Conservation (phyloP, 805 yeast species). For the Lachancea dasiensis region DNA sequence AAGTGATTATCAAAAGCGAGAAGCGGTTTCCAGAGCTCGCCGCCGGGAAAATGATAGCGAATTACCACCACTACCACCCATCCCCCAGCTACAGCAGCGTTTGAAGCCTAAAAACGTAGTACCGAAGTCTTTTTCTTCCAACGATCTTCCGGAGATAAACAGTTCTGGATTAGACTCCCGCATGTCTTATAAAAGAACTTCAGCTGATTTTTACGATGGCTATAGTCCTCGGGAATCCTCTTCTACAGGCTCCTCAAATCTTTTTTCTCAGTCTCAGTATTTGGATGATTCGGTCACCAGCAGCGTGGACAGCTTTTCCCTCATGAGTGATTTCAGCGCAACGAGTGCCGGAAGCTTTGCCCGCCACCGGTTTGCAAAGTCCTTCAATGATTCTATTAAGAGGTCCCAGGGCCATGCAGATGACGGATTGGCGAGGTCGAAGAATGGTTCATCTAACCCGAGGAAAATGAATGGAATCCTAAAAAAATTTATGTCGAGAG, state of each 20-base stretch:
- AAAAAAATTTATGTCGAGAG: constrained; percentile 30
- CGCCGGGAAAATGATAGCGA: background rate
- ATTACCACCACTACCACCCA: constrained; percentile 19
- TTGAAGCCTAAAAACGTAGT: constrained; percentile 9
- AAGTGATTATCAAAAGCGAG: background rate
- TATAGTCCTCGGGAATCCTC: constrained; percentile 10
- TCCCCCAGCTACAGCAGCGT: constrained; percentile 22
- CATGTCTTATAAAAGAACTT: constrained; percentile 15
- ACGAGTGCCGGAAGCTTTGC: constrained; percentile 83
- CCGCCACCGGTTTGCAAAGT: constrained; percentile 57
- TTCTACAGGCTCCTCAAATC: constrained; percentile 12
- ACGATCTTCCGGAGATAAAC: constrained; percentile 15
- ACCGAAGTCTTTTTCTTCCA: constrained; percentile 26
- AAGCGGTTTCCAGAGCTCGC: background rate
- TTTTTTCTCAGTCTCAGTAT: constrained; percentile 40
- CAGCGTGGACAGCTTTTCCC: constrained; percentile 36
- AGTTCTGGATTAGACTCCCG: constrained; percentile 6
- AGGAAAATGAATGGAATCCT: constrained; percentile 28
- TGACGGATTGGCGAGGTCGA: constrained; percentile 4
- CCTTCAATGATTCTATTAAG: constrained; percentile 28
- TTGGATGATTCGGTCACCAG: constrained; percentile 45
- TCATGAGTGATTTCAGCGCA: constrained; percentile 68
- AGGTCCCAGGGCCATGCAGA: constrained; percentile 17
- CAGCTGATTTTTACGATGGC: constrained; percentile 17
- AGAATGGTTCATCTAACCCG: constrained; percentile 18